Conservation (phyloP, 106 monocot genomes). For the Acanthochlamys bracteata region DNA sequence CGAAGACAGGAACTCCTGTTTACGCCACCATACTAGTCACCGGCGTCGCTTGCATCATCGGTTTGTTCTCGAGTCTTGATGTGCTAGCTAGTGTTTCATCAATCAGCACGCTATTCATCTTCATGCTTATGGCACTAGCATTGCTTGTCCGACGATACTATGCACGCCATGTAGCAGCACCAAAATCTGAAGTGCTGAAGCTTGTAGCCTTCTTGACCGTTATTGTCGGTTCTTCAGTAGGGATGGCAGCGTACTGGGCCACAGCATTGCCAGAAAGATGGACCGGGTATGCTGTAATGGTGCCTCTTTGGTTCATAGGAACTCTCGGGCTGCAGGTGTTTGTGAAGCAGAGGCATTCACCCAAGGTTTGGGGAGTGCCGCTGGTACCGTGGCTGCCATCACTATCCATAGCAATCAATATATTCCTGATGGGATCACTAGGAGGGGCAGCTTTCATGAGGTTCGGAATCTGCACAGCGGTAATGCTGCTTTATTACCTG, state of each 20-base stretch:
- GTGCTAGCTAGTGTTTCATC: slow-evolving; percentile 47
- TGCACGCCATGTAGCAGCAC: slow-evolving; percentile 15
- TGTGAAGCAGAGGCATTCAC: slow-evolving; percentile 27
- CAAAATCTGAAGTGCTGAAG: slow-evolving; percentile 5
- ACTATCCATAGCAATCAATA: slow-evolving; percentile 54
- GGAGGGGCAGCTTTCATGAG: slow-evolving; percentile 42
- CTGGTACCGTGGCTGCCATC: slow-evolving; percentile 73
- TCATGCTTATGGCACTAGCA: slow-evolving; percentile 52
- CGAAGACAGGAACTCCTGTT: slow-evolving; percentile 45
- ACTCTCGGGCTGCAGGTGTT: slow-evolving; percentile 39
- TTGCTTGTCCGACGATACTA: slow-evolving; percentile 55
- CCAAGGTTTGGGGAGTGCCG: slow-evolving; percentile 73
- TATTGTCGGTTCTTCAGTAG: slow-evolving; percentile 38
- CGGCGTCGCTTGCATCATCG: slow-evolving; percentile 21
- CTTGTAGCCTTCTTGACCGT: slow-evolving; percentile 17
- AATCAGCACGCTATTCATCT: slow-evolving; percentile 63
- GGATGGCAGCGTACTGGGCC: slow-evolving; percentile 50
- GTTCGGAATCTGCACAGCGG: slow-evolving; percentile 47
- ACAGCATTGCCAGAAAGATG: slow-evolving; percentile 22
- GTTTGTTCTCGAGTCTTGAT: slow-evolving; percentile 49
- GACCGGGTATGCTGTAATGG: slow-evolving; percentile 34
- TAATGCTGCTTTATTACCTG: slow-evolving; percentile 67
- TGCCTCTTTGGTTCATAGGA: slow-evolving; percentile 35
- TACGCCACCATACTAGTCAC: slow-evolving; percentile 44
- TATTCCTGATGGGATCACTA: slow-evolving; percentile 78